Evolutionary conservation across 768 basidiomycete genomes (phyloP).

Genomic region (Amylocystis lapponica): DNA sequence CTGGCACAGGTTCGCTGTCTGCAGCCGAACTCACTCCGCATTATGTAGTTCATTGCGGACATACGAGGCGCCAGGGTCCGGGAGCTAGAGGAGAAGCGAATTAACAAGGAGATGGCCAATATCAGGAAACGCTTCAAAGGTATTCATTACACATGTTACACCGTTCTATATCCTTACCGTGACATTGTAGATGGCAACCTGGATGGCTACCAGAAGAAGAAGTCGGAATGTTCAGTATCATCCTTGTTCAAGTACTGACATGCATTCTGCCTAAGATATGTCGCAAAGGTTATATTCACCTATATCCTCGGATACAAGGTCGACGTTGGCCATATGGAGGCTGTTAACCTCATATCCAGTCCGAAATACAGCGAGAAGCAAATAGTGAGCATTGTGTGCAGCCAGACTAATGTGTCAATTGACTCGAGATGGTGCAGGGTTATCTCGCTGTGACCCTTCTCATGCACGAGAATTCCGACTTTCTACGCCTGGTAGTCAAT

Average conservation of each 20-base stretch:
- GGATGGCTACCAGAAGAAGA: slow-evolving; percentile 91
- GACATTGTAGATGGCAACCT: slow-evolving; percentile 63
- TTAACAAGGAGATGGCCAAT: slow-evolving; percentile 99
- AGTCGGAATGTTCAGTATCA: slow-evolving; percentile 40
- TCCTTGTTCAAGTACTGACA: background rate
- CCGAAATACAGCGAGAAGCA: slow-evolving; percentile 98
- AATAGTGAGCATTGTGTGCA: slow-evolving; percentile 57
- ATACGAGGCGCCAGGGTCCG: slow-evolving; percentile 94
- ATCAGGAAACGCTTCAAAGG: slow-evolving; percentile 99
- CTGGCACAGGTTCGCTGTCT: slow-evolving; percentile 2
- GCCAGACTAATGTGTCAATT: background rate
- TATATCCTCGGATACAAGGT: slow-evolving; percentile 99
- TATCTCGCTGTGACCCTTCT: slow-evolving; percentile 95
- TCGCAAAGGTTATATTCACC: slow-evolving; percentile 98
- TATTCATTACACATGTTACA: slow-evolving; percentile 28
- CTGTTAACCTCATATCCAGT: slow-evolving; percentile 95
- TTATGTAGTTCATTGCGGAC: slow-evolving; percentile 89
- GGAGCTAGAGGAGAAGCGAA: slow-evolving; percentile 96
- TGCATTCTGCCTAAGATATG: slow-evolving; percentile 57
- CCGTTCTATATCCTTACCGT: background rate
- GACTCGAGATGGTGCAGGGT: slow-evolving; percentile 48
- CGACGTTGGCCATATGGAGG: slow-evolving; percentile 98
- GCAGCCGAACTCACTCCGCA: background rate
- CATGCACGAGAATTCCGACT: slow-evolving; percentile 99
- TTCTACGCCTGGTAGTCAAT: slow-evolving; percentile 94